These are phyloP conservation scores for Stentor coeruleus DNA, from an alignment of 73 alveolate genomes.

Conservation along the genomic window DNA sequence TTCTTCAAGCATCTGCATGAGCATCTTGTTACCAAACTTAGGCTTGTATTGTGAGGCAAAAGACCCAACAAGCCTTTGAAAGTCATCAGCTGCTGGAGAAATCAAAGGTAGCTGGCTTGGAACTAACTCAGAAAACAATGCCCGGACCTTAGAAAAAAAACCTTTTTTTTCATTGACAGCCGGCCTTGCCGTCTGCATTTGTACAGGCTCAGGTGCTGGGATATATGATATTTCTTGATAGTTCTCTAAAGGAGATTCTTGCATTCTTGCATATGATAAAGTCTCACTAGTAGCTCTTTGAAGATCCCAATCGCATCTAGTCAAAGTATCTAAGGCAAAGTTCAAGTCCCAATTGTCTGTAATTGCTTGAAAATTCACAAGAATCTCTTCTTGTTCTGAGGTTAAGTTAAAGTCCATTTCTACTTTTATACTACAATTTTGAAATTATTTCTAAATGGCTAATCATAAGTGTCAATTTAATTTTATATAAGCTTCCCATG, in stretches of 20 bases:
- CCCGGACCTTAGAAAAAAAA: background rate
- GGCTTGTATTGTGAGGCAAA: background rate
- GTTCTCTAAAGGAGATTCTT: background rate
- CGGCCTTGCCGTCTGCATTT: background rate
- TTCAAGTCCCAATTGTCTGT: constrained; percentile 7
- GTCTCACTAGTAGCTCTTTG: background rate
- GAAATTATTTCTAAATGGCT: too few species aligned
- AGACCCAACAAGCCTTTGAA: background rate
- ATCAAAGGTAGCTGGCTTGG: background rate
- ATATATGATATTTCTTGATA: background rate
- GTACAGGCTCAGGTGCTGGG: background rate
- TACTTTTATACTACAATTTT: too few species aligned
- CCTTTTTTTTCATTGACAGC: background rate
- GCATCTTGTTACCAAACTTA: background rate
- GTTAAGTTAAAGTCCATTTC: too few species aligned
- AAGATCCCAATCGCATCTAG: background rate
- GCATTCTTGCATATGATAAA: background rate
- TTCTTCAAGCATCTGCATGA: background rate
- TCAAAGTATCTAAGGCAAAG: background rate
- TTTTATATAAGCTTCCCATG: constrained; percentile 13
- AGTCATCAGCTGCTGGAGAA: background rate
- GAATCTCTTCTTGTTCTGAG: constrained; percentile 7
- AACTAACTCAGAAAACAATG: background rate
- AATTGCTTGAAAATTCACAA: constrained; percentile 11
- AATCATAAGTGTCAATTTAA: too few species aligned